These are phyloP conservation scores for Poterioochromonas sp. DNA, from an alignment of 352 stramenopile species.

Conservation along the genomic window DNA sequence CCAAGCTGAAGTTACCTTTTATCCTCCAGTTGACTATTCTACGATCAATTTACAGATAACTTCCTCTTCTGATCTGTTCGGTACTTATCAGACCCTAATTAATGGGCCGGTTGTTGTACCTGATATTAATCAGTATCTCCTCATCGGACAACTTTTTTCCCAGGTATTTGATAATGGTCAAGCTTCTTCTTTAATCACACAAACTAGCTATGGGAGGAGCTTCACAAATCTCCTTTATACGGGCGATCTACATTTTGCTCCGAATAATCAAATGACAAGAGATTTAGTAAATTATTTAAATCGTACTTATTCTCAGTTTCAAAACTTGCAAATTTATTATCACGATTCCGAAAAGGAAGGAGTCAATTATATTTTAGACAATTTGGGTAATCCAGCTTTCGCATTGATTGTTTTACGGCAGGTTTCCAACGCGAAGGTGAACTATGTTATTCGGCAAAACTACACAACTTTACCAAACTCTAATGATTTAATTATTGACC, in stretches of 20 bases:
- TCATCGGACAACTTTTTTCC: constrained; percentile 34
- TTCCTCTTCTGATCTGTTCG: neutral
- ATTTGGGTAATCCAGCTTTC: constrained; percentile 46
- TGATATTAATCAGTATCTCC: constrained; percentile 43
- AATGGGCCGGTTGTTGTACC: constrained; percentile 46
- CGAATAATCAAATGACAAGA: constrained; percentile 28
- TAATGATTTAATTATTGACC: constrained; percentile 42
- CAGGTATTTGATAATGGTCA: constrained; percentile 26
- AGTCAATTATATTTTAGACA: constrained; percentile 46
- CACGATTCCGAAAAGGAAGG: constrained; percentile 40
- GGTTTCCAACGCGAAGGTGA: constrained; percentile 21
- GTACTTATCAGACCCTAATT: constrained; percentile 32
- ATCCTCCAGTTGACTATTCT: constrained; percentile 32
- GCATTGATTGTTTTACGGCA: constrained; percentile 46
- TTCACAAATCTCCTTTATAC: constrained; percentile 50
- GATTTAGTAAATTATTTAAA: constrained; percentile 43
- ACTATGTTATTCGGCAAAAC: constrained; percentile 53
- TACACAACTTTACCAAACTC: constrained; percentile 53
- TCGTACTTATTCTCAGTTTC: constrained; percentile 35
- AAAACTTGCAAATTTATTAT: constrained; percentile 34
- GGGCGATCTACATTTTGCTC: constrained; percentile 47
- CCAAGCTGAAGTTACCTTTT: constrained; percentile 31
- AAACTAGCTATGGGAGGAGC: constrained; percentile 42
- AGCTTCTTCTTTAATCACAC: constrained; percentile 38
- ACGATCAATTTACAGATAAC: constrained; percentile 36